A percentile compares a stretch with the other conserved stretches of the same genome.
These are phyloP conservation scores for Pleurotus pulmonarius DNA, from an alignment of 768 basidiomycete genomes.

Conservation along the genomic window DNA sequence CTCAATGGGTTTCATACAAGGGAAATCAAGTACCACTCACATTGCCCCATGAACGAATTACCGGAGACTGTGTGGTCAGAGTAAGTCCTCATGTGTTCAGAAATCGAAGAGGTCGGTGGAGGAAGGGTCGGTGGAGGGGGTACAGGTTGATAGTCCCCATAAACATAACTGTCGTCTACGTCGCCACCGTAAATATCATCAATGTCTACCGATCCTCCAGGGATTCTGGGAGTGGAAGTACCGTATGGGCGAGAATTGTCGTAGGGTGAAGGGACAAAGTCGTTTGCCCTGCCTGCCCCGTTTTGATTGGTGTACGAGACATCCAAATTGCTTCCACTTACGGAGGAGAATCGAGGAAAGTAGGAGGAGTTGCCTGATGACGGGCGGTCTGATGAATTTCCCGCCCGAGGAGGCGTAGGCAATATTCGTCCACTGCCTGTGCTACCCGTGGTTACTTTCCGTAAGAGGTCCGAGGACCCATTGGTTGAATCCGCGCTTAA, in stretches of 20 bases:
- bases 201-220: neutral
- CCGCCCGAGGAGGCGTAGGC: constrained; percentile 17
- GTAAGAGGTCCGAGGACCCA: constrained; percentile 14
- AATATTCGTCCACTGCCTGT: constrained; percentile 14
- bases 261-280: neutral
- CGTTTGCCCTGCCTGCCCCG: neutral
- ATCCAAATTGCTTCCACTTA: constrained; percentile 4
- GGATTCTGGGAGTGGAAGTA: constrained; percentile 4
- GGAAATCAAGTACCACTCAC: neutral
- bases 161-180: neutral
- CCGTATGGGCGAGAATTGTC: constrained; percentile 2
- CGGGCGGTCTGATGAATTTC: neutral
- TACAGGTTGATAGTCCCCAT: constrained; percentile 13
- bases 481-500: constrained; percentile 15
- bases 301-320: neutral
- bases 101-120: neutral
- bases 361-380: neutral
- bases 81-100: constrained; percentile 1
- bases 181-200: constrained; percentile 1
- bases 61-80: constrained; percentile 4
- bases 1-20: no score
- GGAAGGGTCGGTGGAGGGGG: constrained; percentile 15
- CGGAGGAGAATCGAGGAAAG: neutral
- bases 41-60: neutral
- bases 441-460: constrained; percentile 13